Evolutionary conservation across 1,284 basidiomycete species (phyloP).

Genomic region (Sporisorium iseilematis-ciliati): DNA sequence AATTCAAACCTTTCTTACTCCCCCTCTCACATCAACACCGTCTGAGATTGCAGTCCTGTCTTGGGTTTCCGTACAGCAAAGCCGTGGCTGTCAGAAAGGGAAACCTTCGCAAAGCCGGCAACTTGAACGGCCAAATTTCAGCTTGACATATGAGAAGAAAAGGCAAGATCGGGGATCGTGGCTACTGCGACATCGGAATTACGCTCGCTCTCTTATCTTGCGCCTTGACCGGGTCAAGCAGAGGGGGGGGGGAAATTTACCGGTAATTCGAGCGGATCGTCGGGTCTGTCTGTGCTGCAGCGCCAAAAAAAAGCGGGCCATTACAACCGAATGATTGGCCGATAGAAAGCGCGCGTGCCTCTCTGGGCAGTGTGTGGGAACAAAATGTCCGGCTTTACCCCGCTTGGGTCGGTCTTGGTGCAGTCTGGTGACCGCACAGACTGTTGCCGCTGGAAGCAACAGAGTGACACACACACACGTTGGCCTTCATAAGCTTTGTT

Average conservation of each 20-base stretch:
- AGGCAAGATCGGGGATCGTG: neutral
- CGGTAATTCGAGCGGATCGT: slow-evolving; percentile 7
- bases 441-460: neutral
- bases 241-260: neutral
- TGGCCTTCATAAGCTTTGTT: neutral
- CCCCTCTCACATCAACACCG: neutral
- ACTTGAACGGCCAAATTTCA: slow-evolving; percentile 1
- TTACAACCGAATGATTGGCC: slow-evolving; percentile 27
- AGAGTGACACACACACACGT: neutral
- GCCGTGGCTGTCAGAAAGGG: neutral
- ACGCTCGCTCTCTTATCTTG: slow-evolving; percentile 5
- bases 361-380: neutral
- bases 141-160: neutral
- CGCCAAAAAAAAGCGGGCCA: slow-evolving; percentile 17
- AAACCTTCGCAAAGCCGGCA: neutral
- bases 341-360: neutral
- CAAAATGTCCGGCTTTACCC: slow-evolving; percentile 11
- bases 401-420: slow-evolving; percentile 3
- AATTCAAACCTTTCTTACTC: neutral
- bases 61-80: neutral
- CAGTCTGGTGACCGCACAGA: neutral
- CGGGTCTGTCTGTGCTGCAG: slow-evolving; percentile 1
- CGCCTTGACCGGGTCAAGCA: neutral
- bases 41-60: no score
- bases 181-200: slow-evolving; percentile 13